These are phyloP conservation scores for Melastoma malabathricum DNA, from an alignment of 345 rosid species.

Conservation along the genomic window DNA sequence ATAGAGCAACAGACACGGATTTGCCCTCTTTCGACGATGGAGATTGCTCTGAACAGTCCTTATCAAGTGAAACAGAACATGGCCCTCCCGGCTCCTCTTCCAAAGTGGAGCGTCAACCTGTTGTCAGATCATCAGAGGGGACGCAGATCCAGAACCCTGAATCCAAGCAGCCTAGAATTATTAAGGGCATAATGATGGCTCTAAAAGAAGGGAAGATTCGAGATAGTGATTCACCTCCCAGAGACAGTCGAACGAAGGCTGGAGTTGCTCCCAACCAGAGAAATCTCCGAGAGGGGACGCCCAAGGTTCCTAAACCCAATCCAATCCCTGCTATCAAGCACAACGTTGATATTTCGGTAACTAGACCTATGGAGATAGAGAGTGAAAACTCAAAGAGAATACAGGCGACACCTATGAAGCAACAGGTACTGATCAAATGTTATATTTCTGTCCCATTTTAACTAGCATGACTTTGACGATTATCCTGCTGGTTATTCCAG, in stretches of 20 bases:
- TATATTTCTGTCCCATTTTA: neutral
- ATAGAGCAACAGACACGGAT: conserved; percentile 40
- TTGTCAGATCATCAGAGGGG: conserved; percentile 23
- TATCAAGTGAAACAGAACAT: conserved; percentile 34
- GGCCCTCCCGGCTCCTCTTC: conserved; percentile 16
- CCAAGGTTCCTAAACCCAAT: conserved; percentile 53
- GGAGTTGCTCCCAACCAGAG: conserved; percentile 33
- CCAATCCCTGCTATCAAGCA: conserved; percentile 37
- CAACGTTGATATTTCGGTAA: conserved; percentile 25
- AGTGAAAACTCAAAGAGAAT: conserved; percentile 37
- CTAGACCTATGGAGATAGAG: conserved; percentile 31
- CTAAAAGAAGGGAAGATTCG: conserved; percentile 83
- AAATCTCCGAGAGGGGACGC: conserved; percentile 40
- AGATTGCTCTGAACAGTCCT: conserved; percentile 34
- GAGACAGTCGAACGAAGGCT: conserved; percentile 45
- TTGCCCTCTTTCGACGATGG: conserved; percentile 51
- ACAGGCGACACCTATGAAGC: conserved; percentile 49
- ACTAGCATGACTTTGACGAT: conserved; percentile 6
- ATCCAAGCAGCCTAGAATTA: conserved; percentile 71
- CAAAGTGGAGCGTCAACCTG: conserved; percentile 38
- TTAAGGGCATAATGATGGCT: conserved; percentile 76
- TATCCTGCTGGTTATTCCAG: conserved; percentile 24
- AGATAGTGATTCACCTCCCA: conserved; percentile 78
- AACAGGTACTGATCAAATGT: conserved; percentile 38
- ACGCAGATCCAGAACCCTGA: conserved; percentile 37